Percentiles rank a stretch among this genome's conserved stretches.
These are phyloP conservation scores for Scedosporium boydii DNA, from an alignment of 2,329 filamentous ascomycete genomes.

Conservation along the genomic window DNA sequence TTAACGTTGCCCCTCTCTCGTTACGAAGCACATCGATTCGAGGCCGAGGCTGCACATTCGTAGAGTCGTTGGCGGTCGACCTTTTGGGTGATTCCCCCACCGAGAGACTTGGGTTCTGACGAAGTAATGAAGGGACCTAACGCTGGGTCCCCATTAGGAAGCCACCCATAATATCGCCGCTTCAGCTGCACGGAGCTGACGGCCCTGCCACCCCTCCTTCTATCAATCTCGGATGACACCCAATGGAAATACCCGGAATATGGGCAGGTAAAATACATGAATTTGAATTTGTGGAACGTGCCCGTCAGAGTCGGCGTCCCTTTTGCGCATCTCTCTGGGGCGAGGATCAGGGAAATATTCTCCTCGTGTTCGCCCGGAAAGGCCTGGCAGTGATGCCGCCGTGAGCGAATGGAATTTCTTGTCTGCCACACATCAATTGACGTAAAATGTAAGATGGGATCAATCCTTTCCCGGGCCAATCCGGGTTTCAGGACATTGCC, in stretches of 20 bases:
- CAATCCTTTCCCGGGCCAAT: neutral
- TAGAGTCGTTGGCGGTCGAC: too few species aligned
- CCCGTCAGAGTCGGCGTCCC: too few species aligned
- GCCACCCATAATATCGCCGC: neutral
- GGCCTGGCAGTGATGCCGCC: too few species aligned
- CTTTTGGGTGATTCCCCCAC: neutral
- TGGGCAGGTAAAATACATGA: neutral
- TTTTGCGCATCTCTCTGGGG: too few species aligned
- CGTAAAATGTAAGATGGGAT: neutral
- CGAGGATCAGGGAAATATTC: too few species aligned
- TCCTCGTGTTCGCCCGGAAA: too few species aligned
- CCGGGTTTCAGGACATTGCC: neutral
- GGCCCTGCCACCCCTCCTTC: neutral
- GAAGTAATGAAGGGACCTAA: neutral
- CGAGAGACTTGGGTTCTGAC: neutral
- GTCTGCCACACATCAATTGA: neutral
- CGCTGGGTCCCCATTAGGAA: too few species aligned
- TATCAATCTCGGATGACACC: neutral
- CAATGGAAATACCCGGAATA: slow-evolving; percentile 3
- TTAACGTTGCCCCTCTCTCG: neutral
- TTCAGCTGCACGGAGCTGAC: neutral
- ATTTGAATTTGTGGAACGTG: too few species aligned
- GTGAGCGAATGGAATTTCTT: too few species aligned
- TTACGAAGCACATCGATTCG: neutral
- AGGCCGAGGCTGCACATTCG: too few species aligned